A percentile compares a stretch with the other conserved stretches of the same genome.
Evolutionary conservation across 805 yeast genomes (phyloP).

Genomic region (Nakazawaea populi): DNA sequence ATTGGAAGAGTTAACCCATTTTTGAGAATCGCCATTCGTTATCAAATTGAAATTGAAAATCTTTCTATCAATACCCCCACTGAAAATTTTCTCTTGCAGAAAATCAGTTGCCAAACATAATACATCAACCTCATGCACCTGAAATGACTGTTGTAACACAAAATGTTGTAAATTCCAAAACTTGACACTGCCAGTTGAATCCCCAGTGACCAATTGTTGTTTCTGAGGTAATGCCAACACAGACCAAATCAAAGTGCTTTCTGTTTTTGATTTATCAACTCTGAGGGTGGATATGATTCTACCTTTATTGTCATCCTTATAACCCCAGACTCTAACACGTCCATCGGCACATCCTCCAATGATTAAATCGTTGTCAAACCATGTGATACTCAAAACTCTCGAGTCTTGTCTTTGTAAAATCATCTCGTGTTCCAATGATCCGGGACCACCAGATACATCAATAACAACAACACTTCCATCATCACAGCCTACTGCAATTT

Average conservation of each 20-base stretch:
- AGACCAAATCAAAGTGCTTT: slow-evolving; percentile 90
- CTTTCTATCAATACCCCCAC: slow-evolving; percentile 93
- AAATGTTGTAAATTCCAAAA: slow-evolving; percentile 83
- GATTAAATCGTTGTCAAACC: slow-evolving; percentile 60
- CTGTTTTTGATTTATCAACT: slow-evolving; percentile 83
- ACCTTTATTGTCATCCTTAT: slow-evolving; percentile 41
- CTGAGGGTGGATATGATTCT: slow-evolving; percentile 79
- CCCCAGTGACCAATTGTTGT: slow-evolving; percentile 87
- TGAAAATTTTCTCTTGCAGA: slow-evolving; percentile 59
- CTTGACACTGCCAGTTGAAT: slow-evolving; percentile 90
- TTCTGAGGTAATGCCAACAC: slow-evolving; percentile 56
- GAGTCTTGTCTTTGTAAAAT: slow-evolving; percentile 81
- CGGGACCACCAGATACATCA: slow-evolving; percentile 84
- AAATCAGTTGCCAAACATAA: slow-evolving; percentile 61
- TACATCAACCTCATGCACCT: slow-evolving; percentile 88
- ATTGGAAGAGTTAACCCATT: slow-evolving; percentile 75
- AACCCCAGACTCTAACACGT: slow-evolving; percentile 76
- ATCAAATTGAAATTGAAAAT: slow-evolving; percentile 65
- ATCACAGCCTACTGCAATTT: slow-evolving; percentile 88
- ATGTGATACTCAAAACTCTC: slow-evolving; percentile 71
- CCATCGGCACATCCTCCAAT: slow-evolving; percentile 98
- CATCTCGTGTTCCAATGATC: slow-evolving; percentile 67
- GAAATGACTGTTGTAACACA: slow-evolving; percentile 74
- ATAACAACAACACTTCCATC: slow-evolving; percentile 85
- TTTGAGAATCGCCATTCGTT: slow-evolving; percentile 26